A percentile compares a stretch with the other conserved stretches of the same genome.
Conservation (phyloP, 108 stramenopile species). For the Nitzschia palea region DNA sequence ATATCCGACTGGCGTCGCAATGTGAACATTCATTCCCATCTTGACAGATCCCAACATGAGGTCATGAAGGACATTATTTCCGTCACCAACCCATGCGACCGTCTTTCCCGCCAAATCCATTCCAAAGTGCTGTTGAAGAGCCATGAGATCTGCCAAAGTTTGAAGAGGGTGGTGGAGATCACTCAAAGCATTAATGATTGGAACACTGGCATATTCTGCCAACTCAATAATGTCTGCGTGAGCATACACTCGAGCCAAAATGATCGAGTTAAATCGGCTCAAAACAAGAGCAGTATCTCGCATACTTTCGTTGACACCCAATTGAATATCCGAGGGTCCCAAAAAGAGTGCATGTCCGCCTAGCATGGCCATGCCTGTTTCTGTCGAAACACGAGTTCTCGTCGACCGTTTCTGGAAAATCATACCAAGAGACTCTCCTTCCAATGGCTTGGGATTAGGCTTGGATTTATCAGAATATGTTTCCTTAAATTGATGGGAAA, state of each 20-base stretch:
- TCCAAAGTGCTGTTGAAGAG: constrained; percentile 92
- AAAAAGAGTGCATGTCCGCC: constrained; percentile 96
- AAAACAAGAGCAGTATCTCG: constrained; percentile 89
- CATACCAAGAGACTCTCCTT: constrained; percentile 87
- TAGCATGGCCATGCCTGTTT: constrained; percentile 92
- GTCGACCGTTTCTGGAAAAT: constrained; percentile 97
- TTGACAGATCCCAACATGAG: constrained; percentile 91
- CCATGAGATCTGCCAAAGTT: constrained; percentile 96
- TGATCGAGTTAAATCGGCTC: constrained; percentile 87
- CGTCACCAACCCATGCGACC: constrained; percentile 98
- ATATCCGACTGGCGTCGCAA: constrained; percentile 92
- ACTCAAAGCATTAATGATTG: constrained; percentile 95
- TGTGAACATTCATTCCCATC: constrained; percentile 92
- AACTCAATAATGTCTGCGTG: constrained; percentile 85
- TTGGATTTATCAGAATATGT: constrained; percentile 62
- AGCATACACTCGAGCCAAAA: constrained; percentile 92
- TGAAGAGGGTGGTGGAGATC: constrained; percentile 97
- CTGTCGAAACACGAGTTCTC: constrained; percentile 95
- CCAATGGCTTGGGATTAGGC: constrained; percentile 72
- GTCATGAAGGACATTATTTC: constrained; percentile 97
- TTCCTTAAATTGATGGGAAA: constrained; percentile 72
- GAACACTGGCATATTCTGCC: constrained; percentile 80
- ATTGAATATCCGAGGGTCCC: constrained; percentile 92
- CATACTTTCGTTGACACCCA: constrained; percentile 96
- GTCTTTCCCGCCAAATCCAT: constrained; percentile 73